Conservation (phyloP, 371 early-diverging fungal species). For the Zopfochytrium polystomum region DNA sequence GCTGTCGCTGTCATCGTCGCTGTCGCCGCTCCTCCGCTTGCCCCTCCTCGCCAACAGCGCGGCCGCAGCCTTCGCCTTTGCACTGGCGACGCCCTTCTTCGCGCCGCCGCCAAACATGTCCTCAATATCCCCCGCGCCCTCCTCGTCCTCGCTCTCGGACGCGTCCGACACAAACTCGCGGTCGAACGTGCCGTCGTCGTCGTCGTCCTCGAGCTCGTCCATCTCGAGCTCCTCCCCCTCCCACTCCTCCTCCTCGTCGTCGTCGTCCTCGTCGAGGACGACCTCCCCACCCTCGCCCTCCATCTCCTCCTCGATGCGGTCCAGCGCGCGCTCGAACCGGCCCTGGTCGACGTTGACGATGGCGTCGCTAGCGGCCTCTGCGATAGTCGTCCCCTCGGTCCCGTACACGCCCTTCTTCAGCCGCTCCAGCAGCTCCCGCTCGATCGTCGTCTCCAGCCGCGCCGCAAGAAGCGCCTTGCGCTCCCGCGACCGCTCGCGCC, state of each 20-base stretch:
- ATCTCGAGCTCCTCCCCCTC: conserved; percentile 41
- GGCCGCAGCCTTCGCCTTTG: not conserved
- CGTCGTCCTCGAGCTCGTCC: conserved; percentile 23
- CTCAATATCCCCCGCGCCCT: too few relatives aligned
- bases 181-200: conserved; percentile 22
- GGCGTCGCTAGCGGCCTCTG: conserved; percentile 88
- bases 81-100: too few relatives aligned
- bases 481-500: conserved; percentile 89
- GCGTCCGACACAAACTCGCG: conserved; percentile 44
- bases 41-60: not conserved
- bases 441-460: conserved; percentile 91
- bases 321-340: conserved; percentile 67
- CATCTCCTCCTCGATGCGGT: conserved; percentile 64
- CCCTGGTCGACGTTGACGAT: conserved; percentile 84
- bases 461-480: conserved; percentile 92
- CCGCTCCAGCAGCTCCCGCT: conserved; percentile 95
- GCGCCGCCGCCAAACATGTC: too few relatives aligned
- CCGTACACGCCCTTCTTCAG: conserved; percentile 84
- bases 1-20: conserved; percentile 3
- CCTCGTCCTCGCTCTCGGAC: conserved; percentile 33
- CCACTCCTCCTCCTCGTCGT: conserved; percentile 41
- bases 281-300: conserved; percentile 36
- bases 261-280: conserved; percentile 46
- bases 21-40: not conserved
- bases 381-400: too few relatives aligned